Evolutionary conservation across 768 basidiomycete species (phyloP).

Genomic region (Pleurotus djamor): DNA sequence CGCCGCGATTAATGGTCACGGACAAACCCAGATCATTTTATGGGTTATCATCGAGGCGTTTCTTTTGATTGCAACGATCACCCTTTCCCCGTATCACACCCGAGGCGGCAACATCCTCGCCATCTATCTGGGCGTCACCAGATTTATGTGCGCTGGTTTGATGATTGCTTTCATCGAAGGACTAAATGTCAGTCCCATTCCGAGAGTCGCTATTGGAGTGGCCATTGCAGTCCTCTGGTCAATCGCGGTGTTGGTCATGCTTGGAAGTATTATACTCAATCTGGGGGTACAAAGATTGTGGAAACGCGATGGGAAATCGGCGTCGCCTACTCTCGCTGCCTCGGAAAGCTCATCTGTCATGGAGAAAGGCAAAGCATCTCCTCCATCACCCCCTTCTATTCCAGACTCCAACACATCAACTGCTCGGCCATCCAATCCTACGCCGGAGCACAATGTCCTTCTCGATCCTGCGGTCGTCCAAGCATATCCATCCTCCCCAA

Average conservation of each 20-base stretch:
- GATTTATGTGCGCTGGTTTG: constrained; percentile 68
- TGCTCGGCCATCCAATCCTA: constrained; percentile 48
- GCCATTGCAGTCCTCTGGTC: constrained; percentile 72
- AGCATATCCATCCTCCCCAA: constrained; percentile 45
- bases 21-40: constrained; percentile 66
- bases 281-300: constrained; percentile 30
- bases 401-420: constrained; percentile 11
- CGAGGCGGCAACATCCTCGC: constrained; percentile 71
- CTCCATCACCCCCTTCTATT: neutral
- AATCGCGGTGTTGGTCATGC: constrained; percentile 64
- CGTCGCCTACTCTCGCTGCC: constrained; percentile 14
- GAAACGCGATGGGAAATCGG: constrained; percentile 8
- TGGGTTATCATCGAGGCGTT: constrained; percentile 65
- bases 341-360: constrained; percentile 30
- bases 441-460: constrained; percentile 42
- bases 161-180: constrained; percentile 76
- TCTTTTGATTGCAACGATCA: constrained; percentile 49
- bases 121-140: constrained; percentile 61
- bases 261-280: constrained; percentile 64
- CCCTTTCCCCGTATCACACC: constrained; percentile 63
- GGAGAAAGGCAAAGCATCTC: constrained; percentile 29
- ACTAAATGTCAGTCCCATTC: constrained; percentile 67
- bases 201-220: constrained; percentile 78
- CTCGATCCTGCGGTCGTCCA: constrained; percentile 39
- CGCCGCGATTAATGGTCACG: constrained; percentile 58